Evolutionary conservation across 495 filamentous ascomycete species (phyloP).

Genomic region (Parathielavia appendiculata): DNA sequence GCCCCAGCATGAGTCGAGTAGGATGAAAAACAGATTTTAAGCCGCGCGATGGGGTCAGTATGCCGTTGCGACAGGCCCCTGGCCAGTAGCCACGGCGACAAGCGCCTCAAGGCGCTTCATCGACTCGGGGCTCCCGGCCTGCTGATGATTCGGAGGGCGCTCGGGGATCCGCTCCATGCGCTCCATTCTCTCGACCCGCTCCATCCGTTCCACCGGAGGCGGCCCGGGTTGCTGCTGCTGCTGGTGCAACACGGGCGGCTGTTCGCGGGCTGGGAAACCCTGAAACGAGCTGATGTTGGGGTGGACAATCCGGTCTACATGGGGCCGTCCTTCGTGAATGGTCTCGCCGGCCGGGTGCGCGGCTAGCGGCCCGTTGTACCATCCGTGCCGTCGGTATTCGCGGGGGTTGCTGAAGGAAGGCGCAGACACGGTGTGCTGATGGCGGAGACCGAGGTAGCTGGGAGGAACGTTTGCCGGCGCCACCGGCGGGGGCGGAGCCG

Average conservation of each 20-base stretch:
- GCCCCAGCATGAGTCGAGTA: too few relatives aligned
- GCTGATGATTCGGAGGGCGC: slow-evolving; percentile 20
- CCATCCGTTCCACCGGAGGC: slow-evolving; percentile 23
- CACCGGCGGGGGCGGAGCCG: slow-evolving; percentile 11
- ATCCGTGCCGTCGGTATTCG: slow-evolving; percentile 60
- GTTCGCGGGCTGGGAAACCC: slow-evolving; percentile 41
- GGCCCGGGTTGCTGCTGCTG: slow-evolving; percentile 9
- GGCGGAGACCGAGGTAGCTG: slow-evolving; percentile 24
- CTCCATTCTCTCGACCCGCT: slow-evolving; percentile 25
- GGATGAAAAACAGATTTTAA: too few relatives aligned
- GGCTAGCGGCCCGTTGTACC: slow-evolving; percentile 59
- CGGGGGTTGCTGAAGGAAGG: slow-evolving; percentile 44
- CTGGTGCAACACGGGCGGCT: slow-evolving; percentile 17
- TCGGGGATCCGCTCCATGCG: slow-evolving; percentile 31
- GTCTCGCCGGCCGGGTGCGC: slow-evolving; percentile 32
- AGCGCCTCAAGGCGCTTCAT: slow-evolving; percentile 74
- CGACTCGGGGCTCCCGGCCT: slow-evolving; percentile 31
- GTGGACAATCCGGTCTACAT: slow-evolving; percentile 46
- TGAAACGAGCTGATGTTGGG: slow-evolving; percentile 44
- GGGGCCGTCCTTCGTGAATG: slow-evolving; percentile 35
- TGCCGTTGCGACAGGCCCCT: slow-evolving; percentile 58
- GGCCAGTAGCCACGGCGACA: slow-evolving; percentile 83
- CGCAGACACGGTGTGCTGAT: slow-evolving; percentile 50
- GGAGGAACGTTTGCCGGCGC: slow-evolving; percentile 9
- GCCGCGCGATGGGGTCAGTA: too few relatives aligned